A percentile compares a stretch with the other conserved stretches of the same genome.
Evolutionary conservation across 805 yeast species (phyloP).

Genomic region (Suhomyces canberraensis): DNA sequence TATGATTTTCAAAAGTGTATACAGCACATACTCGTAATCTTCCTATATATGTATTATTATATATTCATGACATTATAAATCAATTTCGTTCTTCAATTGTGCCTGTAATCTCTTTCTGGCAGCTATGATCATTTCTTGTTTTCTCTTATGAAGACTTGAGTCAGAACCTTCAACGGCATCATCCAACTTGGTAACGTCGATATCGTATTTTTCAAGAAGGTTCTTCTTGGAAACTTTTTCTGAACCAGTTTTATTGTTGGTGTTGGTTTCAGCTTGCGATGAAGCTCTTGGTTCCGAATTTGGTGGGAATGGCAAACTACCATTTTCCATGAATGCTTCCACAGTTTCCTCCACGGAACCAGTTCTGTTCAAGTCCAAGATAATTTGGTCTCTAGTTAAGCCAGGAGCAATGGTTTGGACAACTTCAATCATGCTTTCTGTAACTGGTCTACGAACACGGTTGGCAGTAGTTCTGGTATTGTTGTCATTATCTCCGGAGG

Average conservation of each 20-base stretch:
- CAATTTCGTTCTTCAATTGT: slow-evolving; percentile 28
- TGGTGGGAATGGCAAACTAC: slow-evolving; percentile 58
- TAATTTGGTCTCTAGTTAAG: slow-evolving; percentile 65
- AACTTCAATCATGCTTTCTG: slow-evolving; percentile 75
- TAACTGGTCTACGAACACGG: slow-evolving; percentile 46
- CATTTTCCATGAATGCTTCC: slow-evolving; percentile 61
- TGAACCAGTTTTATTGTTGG: neutral
- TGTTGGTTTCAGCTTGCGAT: slow-evolving; percentile 6
- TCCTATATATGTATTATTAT: too few relatives aligned
- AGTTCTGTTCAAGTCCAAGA: slow-evolving; percentile 66
- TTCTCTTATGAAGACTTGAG: slow-evolving; percentile 19
- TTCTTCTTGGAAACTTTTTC: slow-evolving; percentile 7
- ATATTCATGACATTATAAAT: slow-evolving; percentile 1
- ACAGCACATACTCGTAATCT: too few relatives aligned
- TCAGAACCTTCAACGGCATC: slow-evolving; percentile 9
- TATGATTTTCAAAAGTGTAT: too few relatives aligned
- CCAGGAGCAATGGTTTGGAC: slow-evolving; percentile 82
- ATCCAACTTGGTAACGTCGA: slow-evolving; percentile 22
- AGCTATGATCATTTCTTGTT: slow-evolving; percentile 39
- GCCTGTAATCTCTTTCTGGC: slow-evolving; percentile 48
- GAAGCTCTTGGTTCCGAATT: slow-evolving; percentile 5
- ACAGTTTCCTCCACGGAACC: slow-evolving; percentile 83
- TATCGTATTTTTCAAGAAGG: slow-evolving; percentile 42
- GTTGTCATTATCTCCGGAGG: slow-evolving; percentile 10
- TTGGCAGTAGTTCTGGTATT: slow-evolving; percentile 7